Percentiles rank a stretch among this genome's conserved stretches.
These are phyloP conservation scores for Pleurotus eryngii DNA, from an alignment of 768 basidiomycete genomes.

Conservation along the genomic window DNA sequence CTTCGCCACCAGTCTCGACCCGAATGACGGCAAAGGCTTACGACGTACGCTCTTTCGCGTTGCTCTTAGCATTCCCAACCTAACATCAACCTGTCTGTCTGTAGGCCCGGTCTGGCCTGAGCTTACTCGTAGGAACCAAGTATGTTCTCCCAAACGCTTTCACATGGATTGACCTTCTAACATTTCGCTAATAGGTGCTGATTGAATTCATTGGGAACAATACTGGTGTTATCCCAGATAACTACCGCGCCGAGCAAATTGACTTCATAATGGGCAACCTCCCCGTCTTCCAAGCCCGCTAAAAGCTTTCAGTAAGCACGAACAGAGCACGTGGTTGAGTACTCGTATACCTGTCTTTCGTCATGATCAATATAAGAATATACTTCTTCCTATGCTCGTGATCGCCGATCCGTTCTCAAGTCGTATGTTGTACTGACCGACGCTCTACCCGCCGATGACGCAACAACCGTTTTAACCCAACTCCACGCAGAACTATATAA, in stretches of 20 bases:
- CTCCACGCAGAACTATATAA: background rate
- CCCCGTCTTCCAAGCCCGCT: conserved; percentile 4
- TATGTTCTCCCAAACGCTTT: background rate
- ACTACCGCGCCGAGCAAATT: conserved; percentile 2
- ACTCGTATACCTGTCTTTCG: background rate
- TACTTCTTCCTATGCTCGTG: background rate
- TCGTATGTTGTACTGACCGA: background rate
- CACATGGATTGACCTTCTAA: background rate
- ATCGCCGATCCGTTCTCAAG: background rate
- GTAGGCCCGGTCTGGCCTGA: conserved; percentile 1
- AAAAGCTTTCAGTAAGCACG: too few species aligned
- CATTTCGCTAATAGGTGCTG: background rate
- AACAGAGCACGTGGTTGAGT: too few species aligned
- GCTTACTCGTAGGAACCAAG: background rate
- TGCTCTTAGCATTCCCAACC: too few species aligned
- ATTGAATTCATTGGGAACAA: conserved; percentile 1
- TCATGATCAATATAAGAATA: background rate
- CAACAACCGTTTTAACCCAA: background rate
- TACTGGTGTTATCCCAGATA: background rate
- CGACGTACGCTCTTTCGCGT: conserved; percentile 21
- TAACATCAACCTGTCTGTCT: background rate
- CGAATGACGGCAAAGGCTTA: conserved; percentile 39
- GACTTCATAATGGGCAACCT: conserved; percentile 2
- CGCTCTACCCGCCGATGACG: background rate
- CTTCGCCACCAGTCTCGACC: conserved; percentile 39